phyloP scores from a whole-genome alignment of 495 filamentous ascomycete genomes.

The Bacidia rubella region DNA sequence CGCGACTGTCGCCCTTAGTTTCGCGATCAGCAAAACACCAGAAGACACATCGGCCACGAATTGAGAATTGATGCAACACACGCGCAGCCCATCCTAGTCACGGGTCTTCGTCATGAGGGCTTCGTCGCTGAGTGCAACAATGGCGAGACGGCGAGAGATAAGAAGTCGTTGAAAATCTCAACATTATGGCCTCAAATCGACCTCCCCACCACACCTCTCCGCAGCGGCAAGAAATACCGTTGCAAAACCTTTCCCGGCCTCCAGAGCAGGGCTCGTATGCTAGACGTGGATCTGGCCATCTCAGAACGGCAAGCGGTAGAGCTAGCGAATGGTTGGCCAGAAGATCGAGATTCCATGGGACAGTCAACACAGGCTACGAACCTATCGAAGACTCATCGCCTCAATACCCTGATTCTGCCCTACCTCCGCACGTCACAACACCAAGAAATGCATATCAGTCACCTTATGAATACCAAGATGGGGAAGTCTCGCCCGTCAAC shows the following conservation, averaged over 20 bases:
- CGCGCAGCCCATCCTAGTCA: too few relatives aligned
- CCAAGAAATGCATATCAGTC: constrained; percentile 23
- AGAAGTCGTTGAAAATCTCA: neutral
- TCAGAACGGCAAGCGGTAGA: constrained; percentile 16
- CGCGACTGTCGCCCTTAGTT: too few relatives aligned
- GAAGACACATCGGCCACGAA: too few relatives aligned
- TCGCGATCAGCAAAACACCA: too few relatives aligned
- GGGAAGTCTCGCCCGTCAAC: constrained; percentile 31
- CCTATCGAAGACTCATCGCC: constrained; percentile 43
- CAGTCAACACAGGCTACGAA: constrained; percentile 22
- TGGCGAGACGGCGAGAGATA: neutral
- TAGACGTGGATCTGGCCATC: neutral
- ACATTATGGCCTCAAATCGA: constrained; percentile 45
- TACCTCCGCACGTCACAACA: constrained; percentile 22
- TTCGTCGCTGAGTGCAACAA: neutral
- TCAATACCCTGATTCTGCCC: constrained; percentile 17
- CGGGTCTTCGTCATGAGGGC: neutral
- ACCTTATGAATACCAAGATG: constrained; percentile 25
- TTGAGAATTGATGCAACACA: too few relatives aligned
- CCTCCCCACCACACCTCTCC: constrained; percentile 34
- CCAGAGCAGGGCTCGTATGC: constrained; percentile 29
- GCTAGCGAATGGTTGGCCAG: constrained; percentile 12
- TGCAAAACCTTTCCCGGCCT: constrained; percentile 62
- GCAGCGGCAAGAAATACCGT: constrained; percentile 61
- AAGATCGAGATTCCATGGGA: constrained; percentile 17